Conservation (phyloP, 768 basidiomycete genomes). For the Tricholoma hemisulphureum region DNA sequence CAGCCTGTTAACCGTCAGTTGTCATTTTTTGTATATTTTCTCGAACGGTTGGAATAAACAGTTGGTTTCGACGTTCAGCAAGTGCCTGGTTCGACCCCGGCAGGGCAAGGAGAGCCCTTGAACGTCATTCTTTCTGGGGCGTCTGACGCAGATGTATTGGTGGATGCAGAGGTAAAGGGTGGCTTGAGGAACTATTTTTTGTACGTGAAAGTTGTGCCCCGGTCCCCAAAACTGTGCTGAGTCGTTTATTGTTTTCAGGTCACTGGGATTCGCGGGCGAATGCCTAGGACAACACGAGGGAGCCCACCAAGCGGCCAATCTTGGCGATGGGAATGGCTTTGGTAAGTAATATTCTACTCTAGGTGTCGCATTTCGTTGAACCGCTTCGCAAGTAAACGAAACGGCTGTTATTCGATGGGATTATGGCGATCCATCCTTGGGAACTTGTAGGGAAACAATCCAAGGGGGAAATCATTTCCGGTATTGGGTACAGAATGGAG, state of each 20-base stretch:
- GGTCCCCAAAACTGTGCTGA: background rate
- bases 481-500: conserved; percentile 83
- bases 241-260: conserved; percentile 37
- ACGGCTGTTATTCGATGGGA: conserved; percentile 83
- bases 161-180: conserved; percentile 57
- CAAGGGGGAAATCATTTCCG: conserved; percentile 86
- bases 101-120: conserved; percentile 81
- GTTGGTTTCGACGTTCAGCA: conserved; percentile 33
- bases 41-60: background rate
- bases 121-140: conserved; percentile 78
- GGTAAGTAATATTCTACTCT: conserved; percentile 41
- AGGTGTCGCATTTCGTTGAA: conserved; percentile 1
- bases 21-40: background rate
- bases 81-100: conserved; percentile 57
- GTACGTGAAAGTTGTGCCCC: conserved; percentile 41
- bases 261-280: conserved; percentile 70
- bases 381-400: conserved; percentile 59
- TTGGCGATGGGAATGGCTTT: conserved; percentile 80
- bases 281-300: conserved; percentile 84
- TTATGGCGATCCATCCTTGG: conserved; percentile 77
- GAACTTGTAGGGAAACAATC: conserved; percentile 83
- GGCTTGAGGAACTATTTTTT: conserved; percentile 81
- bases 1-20: conserved; percentile 67
- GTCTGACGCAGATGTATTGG: conserved; percentile 69
- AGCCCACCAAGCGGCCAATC: conserved; percentile 63